Base-by-base conservation (phyloP, 805 yeast species). In the Yamadazyma olivae region DNA sequence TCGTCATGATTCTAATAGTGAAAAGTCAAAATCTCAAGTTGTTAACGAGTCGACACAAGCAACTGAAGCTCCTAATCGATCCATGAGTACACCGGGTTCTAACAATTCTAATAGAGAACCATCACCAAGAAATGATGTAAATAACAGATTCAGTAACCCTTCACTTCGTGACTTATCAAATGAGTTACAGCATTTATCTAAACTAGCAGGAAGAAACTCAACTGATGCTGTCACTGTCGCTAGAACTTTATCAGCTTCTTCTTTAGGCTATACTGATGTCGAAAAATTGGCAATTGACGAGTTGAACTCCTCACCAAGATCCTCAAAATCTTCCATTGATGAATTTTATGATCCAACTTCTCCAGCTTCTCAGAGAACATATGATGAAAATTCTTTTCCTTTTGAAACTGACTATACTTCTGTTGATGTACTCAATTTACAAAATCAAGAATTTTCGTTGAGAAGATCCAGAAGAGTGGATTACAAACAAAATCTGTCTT, bases 221-320 rank as follows among this genome's bases (percentile, higher is more conserved):
- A 75, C 81, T 26, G 95, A 87, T 62, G 95, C 95, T 0, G 81
- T 83, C 4, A 79, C 95, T 0, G 66, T 87, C 38, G 96, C 95
- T 0, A 67, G 95, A 50, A 79, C 93, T 1, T 67, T 88, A 32
- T 82, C 91, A 2, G 74, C 86, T 31, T 74, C 83, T 0, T 77
- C 87, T 0, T 64, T 83, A 19, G 83, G 84, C 9, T 70, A 70
- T 44, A 72, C 79, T 9, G 72, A 68, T 36, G 67, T 70, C 3
- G 80, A 74, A 49, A 67, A 54, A 42, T 58, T 62, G 23, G 74
- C 69, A 5, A 59, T 67, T 31, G 64, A 61, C 38, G 64, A 57
- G 36, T 23, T 61, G 35, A 51, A 40, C 17, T 40, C 51, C 17
- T 54, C 57, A 34, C 55, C 56, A 40, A 36, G 40, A 13, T 17